phyloP scores from a whole-genome alignment of 2,329 filamentous ascomycete species.

The Colletotrichum somersetense region DNA sequence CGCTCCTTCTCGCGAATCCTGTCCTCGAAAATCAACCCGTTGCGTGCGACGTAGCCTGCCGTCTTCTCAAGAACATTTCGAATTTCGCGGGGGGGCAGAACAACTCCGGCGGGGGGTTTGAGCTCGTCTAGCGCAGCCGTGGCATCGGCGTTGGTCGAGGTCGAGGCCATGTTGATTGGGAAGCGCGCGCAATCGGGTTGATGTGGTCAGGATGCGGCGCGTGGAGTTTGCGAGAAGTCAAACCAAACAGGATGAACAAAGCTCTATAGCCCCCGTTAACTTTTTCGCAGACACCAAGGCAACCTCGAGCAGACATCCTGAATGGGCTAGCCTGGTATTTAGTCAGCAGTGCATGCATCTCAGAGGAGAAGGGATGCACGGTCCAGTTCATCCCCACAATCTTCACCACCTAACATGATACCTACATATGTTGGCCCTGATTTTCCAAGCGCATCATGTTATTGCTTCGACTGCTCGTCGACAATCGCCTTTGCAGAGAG shows the following conservation, averaged over 20 bases:
- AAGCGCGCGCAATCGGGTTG: constrained; percentile 40
- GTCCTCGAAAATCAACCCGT: constrained; percentile 79
- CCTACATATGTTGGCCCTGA: background rate
- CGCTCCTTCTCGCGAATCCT: constrained; percentile 88
- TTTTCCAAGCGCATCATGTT: background rate
- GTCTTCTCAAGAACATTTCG: constrained; percentile 91
- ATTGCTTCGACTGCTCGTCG: background rate
- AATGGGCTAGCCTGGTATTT: background rate
- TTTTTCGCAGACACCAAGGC: constrained; percentile 32
- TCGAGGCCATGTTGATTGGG: constrained; percentile 52
- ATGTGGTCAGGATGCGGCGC: constrained; percentile 34
- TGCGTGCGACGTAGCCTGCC: constrained; percentile 86
- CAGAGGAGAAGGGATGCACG: background rate
- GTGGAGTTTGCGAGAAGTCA: constrained; percentile 40
- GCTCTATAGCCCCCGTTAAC: constrained; percentile 3
- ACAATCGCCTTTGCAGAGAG: background rate
- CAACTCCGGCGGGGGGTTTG: constrained; percentile 85
- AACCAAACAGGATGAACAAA: constrained; percentile 16
- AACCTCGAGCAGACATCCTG: background rate
- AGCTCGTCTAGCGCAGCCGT: constrained; percentile 71
- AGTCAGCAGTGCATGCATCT: constrained; percentile 15
- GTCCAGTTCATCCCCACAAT: background rate
- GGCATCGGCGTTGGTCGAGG: constrained; percentile 65
- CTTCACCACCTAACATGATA: background rate
- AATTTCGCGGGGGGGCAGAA: constrained; percentile 91